Conservation (phyloP, 768 basidiomycete genomes). For the Pisolithus orientalis region DNA sequence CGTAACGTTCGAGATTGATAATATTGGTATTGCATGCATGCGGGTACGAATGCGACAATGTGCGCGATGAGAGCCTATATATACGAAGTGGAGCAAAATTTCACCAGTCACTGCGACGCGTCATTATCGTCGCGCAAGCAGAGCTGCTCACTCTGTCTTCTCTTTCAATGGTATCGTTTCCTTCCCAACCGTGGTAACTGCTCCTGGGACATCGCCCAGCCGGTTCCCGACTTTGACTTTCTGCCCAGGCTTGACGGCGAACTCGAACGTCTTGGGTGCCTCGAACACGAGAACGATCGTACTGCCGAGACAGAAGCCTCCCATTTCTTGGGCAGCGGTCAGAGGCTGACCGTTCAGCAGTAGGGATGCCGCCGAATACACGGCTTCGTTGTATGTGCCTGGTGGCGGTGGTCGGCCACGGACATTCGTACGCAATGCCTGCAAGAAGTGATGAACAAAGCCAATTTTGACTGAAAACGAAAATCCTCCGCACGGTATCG, state of each 20-base stretch:
- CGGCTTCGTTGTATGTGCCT: constrained; percentile 88
- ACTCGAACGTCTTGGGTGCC: constrained; percentile 80
- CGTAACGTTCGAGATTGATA: too few relatives aligned
- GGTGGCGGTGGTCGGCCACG: constrained; percentile 65
- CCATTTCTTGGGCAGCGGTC: constrained; percentile 88
- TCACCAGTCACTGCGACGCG: not conserved
- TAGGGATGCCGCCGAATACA: constrained; percentile 79
- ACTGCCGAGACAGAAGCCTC: constrained; percentile 91
- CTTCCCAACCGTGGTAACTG: constrained; percentile 22
- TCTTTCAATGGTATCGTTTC: constrained; percentile 1
- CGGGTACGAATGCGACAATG: too few relatives aligned
- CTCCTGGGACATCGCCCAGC: constrained; percentile 50
- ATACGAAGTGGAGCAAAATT: not conserved
- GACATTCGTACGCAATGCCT: constrained; percentile 88
- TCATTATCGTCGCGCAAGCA: not conserved
- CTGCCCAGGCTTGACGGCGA: constrained; percentile 68
- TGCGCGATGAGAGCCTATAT: too few relatives aligned
- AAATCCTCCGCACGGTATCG: constrained; percentile 54
- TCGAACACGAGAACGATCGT: constrained; percentile 99
- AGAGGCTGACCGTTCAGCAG: constrained; percentile 87
- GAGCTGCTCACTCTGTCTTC: constrained; percentile 25
- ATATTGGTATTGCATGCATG: too few relatives aligned
- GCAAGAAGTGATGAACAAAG: not conserved
- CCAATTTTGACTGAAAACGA: not conserved
- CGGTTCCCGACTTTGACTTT: constrained; percentile 84